Evolutionary conservation across 2,329 filamentous ascomycete genomes (phyloP), one percentile per base, ranked within the genome.

Genomic region (Xylaria sp.): DNA sequence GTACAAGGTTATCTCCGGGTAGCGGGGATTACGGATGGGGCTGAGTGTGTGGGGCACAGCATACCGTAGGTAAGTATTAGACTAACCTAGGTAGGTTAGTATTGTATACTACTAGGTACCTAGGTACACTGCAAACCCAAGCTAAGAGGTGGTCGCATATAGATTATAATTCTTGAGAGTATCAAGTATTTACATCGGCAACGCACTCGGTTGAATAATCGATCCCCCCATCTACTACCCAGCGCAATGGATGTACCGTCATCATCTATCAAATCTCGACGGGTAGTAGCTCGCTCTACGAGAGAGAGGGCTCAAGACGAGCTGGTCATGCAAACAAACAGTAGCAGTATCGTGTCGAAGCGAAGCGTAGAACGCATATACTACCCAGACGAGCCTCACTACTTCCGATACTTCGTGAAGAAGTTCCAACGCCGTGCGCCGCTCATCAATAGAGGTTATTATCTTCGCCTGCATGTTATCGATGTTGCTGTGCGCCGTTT

Each of bases 321-420:
- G 68, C 75, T 84, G 66, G 84, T 87, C 62, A 87, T 86, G 84
- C 73, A 92, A 87, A 97, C 94, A 65, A 97, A 97, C 77, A 94
- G 90, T 77, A 95, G 92, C 79, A 96, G 92, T 75, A 97, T 97
- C 72, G 90, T 94, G 17, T 97, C 94, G 15, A 97, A 97, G 78
- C 85, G 94, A 72, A 96, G 93, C 73, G 94, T 97, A n/a, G 94
- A 97, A 76, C 90, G 90, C 72, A 83, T 97, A 15, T 97, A 97
- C 78, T 90, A 92, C 75, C 85, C 90, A 17, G 74, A 88, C 68
- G 89, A 96, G 74, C 87, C 91, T 31, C 92, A 96, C 77, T 97
- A 92, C 81, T 95, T 96, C 73, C 90, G 92, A 53, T 90, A 93
- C 76, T 97, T 97, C 78, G 93, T 97, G 38, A 90, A 87, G 72